phyloP scores from a whole-genome alignment of 2,329 filamentous ascomycete genomes.

The Metarhizium humberi region DNA sequence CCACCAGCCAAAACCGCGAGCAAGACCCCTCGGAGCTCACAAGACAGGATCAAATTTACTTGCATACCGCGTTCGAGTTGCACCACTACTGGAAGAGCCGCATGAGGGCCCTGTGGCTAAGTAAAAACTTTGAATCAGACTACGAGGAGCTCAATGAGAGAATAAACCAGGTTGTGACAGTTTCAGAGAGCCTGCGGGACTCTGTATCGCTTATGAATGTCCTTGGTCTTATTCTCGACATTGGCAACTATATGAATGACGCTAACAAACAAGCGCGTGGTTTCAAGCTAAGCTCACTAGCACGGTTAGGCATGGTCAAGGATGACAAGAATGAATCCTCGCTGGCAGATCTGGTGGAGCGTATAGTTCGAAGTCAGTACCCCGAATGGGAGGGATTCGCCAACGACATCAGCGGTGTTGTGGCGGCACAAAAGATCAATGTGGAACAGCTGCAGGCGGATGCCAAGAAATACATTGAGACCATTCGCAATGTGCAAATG shows the following conservation, averaged over 20 bases:
- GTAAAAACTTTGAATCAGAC: constrained; percentile 73
- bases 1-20: constrained; percentile 67
- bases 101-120: constrained; percentile 83
- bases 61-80: constrained; percentile 86
- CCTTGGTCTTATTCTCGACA: constrained; percentile 88
- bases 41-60: constrained; percentile 88
- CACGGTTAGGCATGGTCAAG: constrained; percentile 92
- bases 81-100: constrained; percentile 98
- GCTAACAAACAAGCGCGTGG: constrained; percentile 96
- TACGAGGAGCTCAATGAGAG: constrained; percentile 87
- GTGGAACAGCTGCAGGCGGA: constrained; percentile 85
- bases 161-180: constrained; percentile 73
- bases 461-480: constrained; percentile 86
- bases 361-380: constrained; percentile 93
- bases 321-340: constrained; percentile 98
- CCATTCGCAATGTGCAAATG: constrained; percentile 86
- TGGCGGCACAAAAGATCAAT: constrained; percentile 80
- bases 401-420: constrained; percentile 73
- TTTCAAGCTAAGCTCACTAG: constrained; percentile 94
- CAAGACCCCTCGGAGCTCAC: constrained; percentile 83
- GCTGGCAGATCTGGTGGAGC: constrained; percentile 89
- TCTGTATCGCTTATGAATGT: constrained; percentile 94
- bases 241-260: constrained; percentile 99
- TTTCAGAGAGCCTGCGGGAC: constrained; percentile 83
- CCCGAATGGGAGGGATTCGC: constrained; percentile 88